Base-by-base conservation (phyloP, 2,329 filamentous ascomycete genomes). In the Pseudofabraea citricarpa region DNA sequence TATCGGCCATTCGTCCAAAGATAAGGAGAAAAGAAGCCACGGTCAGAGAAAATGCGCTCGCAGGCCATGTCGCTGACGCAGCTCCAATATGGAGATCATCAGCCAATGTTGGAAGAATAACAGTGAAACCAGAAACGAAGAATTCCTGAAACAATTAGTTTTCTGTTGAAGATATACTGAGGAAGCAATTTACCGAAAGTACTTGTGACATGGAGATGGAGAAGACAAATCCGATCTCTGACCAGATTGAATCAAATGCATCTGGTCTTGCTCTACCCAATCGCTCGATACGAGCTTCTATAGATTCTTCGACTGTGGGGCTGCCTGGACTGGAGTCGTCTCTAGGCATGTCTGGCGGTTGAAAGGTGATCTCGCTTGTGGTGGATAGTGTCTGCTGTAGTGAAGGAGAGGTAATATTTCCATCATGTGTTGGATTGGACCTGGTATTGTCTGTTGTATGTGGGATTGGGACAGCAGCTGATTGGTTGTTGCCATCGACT, bases 121-220 rank as follows among this genome's bases (percentile, higher is more conserved):
- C 83, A 46, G 75, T 77, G 61, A 90, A 93, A 23, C 88, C 88
- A 36, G 82, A 85, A 40, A 91, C 73, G 49, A 79, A 80, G 56
- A 79, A 84, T 62, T 84, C 81, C 68, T 74, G 47, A 21, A 7
- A 22, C 12, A 6, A 21, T 13, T 20, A 19, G 39, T 53, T 41
- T 51, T 44, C 18, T 40, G 7, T 26, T 12, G 29, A 22, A 15
- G 16, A 23, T 50, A 37, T 8, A n/a, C 5, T 21, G 41, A 33
- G 16, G 9, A 10, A 6, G 18, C 22, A 32, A 35, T 68, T 49
- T 61, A 74, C 72, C 13, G 74, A 68, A 31, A 81, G 63, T 19
- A 81, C 71, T 56, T 80, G 76, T 19, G 74, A 77, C 64, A 77
- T 77, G 6, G 75, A 64, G 26, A 81, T 71, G 0, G 76, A 76